Evolutionary conservation across 192 early-diverging fungal genomes (phyloP).

Genomic region (Chytriomyces hyalinus): DNA sequence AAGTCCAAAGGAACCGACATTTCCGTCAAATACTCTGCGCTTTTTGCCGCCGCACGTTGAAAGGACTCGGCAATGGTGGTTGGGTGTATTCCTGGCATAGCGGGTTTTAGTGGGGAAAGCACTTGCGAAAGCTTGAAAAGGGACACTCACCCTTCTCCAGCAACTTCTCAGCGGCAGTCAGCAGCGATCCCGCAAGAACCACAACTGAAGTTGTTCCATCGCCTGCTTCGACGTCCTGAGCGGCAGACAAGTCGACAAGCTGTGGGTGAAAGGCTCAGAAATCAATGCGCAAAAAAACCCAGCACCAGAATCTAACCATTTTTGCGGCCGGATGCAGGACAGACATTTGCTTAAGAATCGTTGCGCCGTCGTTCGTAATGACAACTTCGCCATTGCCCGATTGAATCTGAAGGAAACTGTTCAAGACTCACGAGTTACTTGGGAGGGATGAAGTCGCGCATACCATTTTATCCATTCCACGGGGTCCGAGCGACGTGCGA

Average conservation of each 20-base stretch:
- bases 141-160: slow-evolving; percentile 77
- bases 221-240: slow-evolving; percentile 99
- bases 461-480: slow-evolving; percentile 99
- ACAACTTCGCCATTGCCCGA: slow-evolving; percentile 89
- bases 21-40: slow-evolving; percentile 85
- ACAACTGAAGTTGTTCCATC: slow-evolving; percentile 99
- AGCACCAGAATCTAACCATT: slow-evolving; percentile 67
- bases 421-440: no score
- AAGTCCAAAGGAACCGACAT: slow-evolving; percentile 89
- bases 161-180: slow-evolving; percentile 89
- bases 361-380: slow-evolving; percentile 98
- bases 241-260: slow-evolving; percentile 97
- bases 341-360: slow-evolving; percentile 98
- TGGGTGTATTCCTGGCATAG: slow-evolving; percentile 81
- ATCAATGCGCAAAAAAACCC: not conserved
- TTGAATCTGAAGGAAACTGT: slow-evolving; percentile 73
- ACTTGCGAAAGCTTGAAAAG: not conserved
- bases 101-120: no score
- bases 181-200: slow-evolving; percentile 87
- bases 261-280: slow-evolving; percentile 28
- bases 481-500: slow-evolving; percentile 93
- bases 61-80: slow-evolving; percentile 98
- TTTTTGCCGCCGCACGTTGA: slow-evolving; percentile 83
- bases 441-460: not conserved
- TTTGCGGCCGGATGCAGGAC: slow-evolving; percentile 97